Conservation (phyloP, 2,329 filamentous ascomycete species). For the Verruconis gallopava region DNA sequence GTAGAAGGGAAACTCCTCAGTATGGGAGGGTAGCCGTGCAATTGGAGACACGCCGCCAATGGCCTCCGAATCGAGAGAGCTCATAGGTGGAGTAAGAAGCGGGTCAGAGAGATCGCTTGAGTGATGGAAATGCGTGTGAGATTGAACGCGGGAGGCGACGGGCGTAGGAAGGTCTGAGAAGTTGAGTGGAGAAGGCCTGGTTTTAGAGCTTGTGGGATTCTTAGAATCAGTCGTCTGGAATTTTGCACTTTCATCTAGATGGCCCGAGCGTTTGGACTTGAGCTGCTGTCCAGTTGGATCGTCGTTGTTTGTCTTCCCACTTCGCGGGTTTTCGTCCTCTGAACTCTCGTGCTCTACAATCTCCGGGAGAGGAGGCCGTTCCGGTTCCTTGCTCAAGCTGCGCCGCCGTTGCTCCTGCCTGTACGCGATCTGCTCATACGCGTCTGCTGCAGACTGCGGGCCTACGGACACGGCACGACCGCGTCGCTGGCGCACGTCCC, state of each 20-base stretch:
- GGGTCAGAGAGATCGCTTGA: no score
- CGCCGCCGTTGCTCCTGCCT: constrained; percentile 57
- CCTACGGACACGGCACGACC: constrained; percentile 79
- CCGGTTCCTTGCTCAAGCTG: constrained; percentile 12
- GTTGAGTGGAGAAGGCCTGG: no score
- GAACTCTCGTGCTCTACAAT: no score
- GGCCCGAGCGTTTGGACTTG: no score
- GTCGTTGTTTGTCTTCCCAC: no score
- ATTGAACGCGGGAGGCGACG: not conserved
- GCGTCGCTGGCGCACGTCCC: constrained; percentile 64
- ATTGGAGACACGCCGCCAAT: not conserved
- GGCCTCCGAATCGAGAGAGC: not conserved
- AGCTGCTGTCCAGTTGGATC: no score
- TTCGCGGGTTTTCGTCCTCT: no score
- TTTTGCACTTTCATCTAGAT: no score
- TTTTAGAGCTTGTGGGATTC: no score
- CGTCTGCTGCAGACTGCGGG: constrained; percentile 90
- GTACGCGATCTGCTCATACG: constrained; percentile 88
- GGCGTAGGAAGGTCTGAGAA: no score
- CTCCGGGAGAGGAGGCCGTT: constrained; percentile 31
- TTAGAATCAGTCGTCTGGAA: no score
- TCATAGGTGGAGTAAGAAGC: not conserved
- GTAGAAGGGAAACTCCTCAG: constrained; percentile 17
- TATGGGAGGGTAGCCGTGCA: constrained; percentile 3
- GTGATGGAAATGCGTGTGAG: not conserved